Evolutionary conservation across 345 rosid species (phyloP).

Genomic region (Ricinus communis): DNA sequence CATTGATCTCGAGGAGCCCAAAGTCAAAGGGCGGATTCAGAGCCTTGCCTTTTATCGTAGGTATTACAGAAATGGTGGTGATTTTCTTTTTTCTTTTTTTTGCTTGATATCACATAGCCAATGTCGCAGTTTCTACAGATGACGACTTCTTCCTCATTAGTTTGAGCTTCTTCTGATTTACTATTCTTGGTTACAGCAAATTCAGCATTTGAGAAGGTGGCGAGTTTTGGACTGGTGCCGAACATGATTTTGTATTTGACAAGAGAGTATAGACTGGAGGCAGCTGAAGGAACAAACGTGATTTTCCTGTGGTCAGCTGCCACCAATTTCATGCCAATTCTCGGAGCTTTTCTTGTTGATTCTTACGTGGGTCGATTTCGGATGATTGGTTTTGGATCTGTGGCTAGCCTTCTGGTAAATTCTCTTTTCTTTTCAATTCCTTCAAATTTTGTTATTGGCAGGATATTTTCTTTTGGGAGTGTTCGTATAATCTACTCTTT

Average conservation of each 20-base stretch:
- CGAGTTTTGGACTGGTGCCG: conserved; percentile 45
- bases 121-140: too few relatives aligned
- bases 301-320: conserved; percentile 62
- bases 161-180: too few relatives aligned
- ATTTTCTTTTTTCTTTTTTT: too few relatives aligned
- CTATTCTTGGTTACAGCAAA: conserved; percentile 31
- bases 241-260: conserved; percentile 67
- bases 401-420: conserved; percentile 46
- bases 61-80: too few relatives aligned
- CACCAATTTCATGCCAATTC: conserved; percentile 47
- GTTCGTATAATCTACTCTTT: too few relatives aligned
- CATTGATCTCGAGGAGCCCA: conserved; percentile 24
- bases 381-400: conserved; percentile 54
- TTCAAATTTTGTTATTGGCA: too few relatives aligned
- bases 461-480: too few relatives aligned
- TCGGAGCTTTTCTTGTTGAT: conserved; percentile 67
- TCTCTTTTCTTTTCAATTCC: not conserved
- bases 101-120: too few relatives aligned
- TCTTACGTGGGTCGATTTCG: conserved; percentile 58
- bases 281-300: conserved; percentile 41
- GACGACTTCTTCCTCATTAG: too few relatives aligned
- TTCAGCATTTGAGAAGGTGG: conserved; percentile 66
- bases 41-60: conserved; percentile 56
- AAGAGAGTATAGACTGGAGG: conserved; percentile 48
- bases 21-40: conserved; percentile 38